Conservation (phyloP, 805 yeast species). For the Tetrapisispora iriomotensis region DNA sequence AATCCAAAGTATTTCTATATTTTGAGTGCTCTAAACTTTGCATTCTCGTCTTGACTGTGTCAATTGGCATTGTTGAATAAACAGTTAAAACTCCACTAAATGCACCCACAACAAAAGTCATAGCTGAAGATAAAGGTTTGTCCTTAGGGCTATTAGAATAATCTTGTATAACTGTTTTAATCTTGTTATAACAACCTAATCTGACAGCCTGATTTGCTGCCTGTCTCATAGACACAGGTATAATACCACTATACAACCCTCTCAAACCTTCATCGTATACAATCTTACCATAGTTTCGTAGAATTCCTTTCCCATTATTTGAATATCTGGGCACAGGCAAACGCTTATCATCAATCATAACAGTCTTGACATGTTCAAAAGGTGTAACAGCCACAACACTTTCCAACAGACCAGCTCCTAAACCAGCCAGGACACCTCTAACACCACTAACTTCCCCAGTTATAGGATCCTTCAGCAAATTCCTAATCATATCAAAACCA, state of each 20-base stretch:
- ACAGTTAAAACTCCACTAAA: conserved; percentile 85
- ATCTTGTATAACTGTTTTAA: conserved; percentile 69
- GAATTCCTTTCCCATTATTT: conserved; percentile 45
- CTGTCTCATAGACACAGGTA: conserved; percentile 91
- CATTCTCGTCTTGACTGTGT: conserved; percentile 94
- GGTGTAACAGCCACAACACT: conserved; percentile 93
- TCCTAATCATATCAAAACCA: conserved; percentile 84
- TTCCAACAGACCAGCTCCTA: conserved; percentile 92
- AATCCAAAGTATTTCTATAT: conserved; percentile 69
- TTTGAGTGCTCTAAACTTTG: conserved; percentile 75
- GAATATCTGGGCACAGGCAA: conserved; percentile 68
- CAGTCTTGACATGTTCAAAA: conserved; percentile 92
- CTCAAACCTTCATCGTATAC: conserved; percentile 68
- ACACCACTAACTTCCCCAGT: conserved; percentile 79
- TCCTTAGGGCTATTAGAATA: conserved; percentile 55
- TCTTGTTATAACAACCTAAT: conserved; percentile 83
- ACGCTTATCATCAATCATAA: conserved; percentile 87
- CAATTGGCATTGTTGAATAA: conserved; percentile 90
- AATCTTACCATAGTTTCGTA: conserved; percentile 36
- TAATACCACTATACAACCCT: conserved; percentile 80
- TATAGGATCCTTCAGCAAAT: conserved; percentile 63
- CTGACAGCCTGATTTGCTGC: conserved; percentile 94
- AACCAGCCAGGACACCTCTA: conserved; percentile 90
- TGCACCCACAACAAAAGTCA: conserved; percentile 85
- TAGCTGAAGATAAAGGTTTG: conserved; percentile 63